Percentiles rank a stretch among this genome's conserved stretches.
Conservation (phyloP, 495 filamentous ascomycete genomes). For the Mytilinidion resinicola region DNA sequence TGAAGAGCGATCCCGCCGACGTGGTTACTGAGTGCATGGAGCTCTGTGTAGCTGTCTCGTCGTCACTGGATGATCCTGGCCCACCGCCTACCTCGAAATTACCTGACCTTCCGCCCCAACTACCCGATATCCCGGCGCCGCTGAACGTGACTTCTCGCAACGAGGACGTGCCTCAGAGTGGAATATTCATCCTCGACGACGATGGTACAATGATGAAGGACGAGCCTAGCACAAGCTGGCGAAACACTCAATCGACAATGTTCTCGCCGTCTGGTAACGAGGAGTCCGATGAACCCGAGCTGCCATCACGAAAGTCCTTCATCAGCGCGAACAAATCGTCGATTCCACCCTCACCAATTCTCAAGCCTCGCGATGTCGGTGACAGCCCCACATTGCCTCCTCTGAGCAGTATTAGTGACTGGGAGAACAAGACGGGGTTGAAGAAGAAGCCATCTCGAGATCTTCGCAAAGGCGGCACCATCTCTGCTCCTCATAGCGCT, state of each 20-base stretch:
- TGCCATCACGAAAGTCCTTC: conserved; percentile 7
- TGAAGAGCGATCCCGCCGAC: conserved; percentile 64
- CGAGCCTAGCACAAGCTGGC: conserved; percentile 33
- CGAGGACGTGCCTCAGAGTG: conserved; percentile 36
- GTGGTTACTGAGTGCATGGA: conserved; percentile 64
- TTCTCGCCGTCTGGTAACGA: conserved; percentile 31
- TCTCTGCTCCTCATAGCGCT: conserved; percentile 3
- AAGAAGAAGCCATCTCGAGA: background rate
- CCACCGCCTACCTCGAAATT: conserved; percentile 33
- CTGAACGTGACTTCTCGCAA: conserved; percentile 22
- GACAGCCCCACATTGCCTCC: conserved; percentile 55
- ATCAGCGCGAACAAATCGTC: conserved; percentile 27
- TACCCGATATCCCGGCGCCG: conserved; percentile 36
- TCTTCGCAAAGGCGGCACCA: conserved; percentile 1
- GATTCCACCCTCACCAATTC: conserved; percentile 19
- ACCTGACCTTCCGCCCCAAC: conserved; percentile 35
- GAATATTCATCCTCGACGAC: conserved; percentile 34
- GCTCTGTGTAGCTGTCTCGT: conserved; percentile 39
- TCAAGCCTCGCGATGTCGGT: conserved; percentile 34
- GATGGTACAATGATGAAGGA: conserved; percentile 20
- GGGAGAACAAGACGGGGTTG: background rate
- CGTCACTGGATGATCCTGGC: conserved; percentile 31
- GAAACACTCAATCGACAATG: conserved; percentile 45
- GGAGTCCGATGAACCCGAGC: conserved; percentile 14
- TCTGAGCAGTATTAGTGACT: background rate